A percentile compares a stretch with the other conserved stretches of the same genome.
Evolutionary conservation across 495 filamentous ascomycete genomes (phyloP).

Genomic region (Pseudevernia furfuracea): DNA sequence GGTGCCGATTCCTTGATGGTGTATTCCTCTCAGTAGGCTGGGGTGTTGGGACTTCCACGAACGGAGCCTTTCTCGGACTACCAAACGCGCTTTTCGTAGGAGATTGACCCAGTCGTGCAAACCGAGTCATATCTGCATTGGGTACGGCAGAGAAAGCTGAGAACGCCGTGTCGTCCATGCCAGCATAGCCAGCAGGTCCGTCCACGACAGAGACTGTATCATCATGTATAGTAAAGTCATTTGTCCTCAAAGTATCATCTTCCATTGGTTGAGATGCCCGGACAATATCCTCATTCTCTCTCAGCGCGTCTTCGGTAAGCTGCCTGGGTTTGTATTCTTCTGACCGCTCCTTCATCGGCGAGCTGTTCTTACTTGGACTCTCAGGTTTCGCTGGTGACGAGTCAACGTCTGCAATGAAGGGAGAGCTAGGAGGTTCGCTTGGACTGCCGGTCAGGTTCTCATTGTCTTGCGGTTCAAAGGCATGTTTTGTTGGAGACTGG

Average conservation of each 20-base stretch:
- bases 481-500: conserved; percentile 9
- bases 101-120: conserved; percentile 59
- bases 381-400: conserved; percentile 11
- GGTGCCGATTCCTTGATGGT: conserved; percentile 12
- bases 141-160: conserved; percentile 82
- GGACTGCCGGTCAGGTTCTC: conserved; percentile 21
- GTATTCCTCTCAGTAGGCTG: conserved; percentile 29
- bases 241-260: conserved; percentile 24
- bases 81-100: conserved; percentile 41
- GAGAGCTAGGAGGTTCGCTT: conserved; percentile 30
- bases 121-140: conserved; percentile 68
- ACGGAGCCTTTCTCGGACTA: conserved; percentile 31
- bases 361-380: conserved; percentile 15
- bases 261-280: conserved; percentile 28
- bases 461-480: conserved; percentile 13
- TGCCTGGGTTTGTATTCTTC: conserved; percentile 8
- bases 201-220: conserved; percentile 15
- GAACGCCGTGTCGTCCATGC: conserved; percentile 72
- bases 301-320: conserved; percentile 27
- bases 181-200: conserved; percentile 21
- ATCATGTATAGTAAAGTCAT: conserved; percentile 26
- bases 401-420: conserved; percentile 28
- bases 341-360: conserved; percentile 14
- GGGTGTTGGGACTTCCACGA: conserved; percentile 34
- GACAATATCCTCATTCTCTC: conserved; percentile 33